phyloP scores from a whole-genome alignment of 108 stramenopile species.

The Nitzschia sp. region DNA sequence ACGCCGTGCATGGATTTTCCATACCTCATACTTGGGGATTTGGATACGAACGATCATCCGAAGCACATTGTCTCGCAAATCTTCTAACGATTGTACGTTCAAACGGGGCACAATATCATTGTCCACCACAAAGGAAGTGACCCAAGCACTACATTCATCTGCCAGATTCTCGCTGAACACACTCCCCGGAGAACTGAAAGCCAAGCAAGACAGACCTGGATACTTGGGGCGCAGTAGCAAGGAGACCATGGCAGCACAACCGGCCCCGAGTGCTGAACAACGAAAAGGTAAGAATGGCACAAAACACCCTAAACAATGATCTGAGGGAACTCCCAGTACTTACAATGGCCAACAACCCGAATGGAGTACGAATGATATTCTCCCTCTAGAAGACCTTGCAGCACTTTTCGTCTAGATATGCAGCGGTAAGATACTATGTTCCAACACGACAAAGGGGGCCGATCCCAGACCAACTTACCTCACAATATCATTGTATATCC shows the following conservation, averaged over 20 bases:
- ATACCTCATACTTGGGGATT: slow-evolving; percentile 66
- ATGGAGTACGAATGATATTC: slow-evolving; percentile 57
- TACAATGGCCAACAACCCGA: slow-evolving; percentile 78
- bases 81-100: slow-evolving; percentile 59
- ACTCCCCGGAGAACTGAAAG: slow-evolving; percentile 86
- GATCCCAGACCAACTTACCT: slow-evolving; percentile 31
- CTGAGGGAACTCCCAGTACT: background rate
- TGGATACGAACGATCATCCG: slow-evolving; percentile 75
- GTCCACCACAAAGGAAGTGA: slow-evolving; percentile 73
- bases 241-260: slow-evolving; percentile 77
- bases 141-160: slow-evolving; percentile 49
- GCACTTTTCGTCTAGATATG: slow-evolving; percentile 38
- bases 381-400: slow-evolving; percentile 52
- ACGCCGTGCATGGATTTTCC: slow-evolving; percentile 8
- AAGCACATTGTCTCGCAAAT: slow-evolving; percentile 70
- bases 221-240: slow-evolving; percentile 67
- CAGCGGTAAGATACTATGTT: background rate
- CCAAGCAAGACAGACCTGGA: slow-evolving; percentile 71
- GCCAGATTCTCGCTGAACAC: slow-evolving; percentile 68
- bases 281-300: too few relatives aligned
- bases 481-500: slow-evolving; percentile 69
- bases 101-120: slow-evolving; percentile 80
- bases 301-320: too few relatives aligned
- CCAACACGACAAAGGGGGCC: background rate
- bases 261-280: slow-evolving; percentile 73